Conservation (phyloP, 2,329 filamentous ascomycete species). For the Didymellaceae sp. region DNA sequence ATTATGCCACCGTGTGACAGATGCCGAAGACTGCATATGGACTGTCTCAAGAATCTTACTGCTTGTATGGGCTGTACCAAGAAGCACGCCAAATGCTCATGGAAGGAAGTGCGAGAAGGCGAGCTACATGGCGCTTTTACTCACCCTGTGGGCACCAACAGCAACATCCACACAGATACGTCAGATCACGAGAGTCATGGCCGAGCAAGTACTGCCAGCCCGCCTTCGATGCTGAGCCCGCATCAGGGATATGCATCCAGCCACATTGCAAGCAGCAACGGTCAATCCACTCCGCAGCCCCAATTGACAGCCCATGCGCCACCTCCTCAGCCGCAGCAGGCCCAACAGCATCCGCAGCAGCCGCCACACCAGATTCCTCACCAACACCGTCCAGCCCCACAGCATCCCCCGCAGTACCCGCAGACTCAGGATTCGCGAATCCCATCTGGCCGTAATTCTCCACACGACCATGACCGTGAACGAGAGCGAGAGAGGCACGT, state of each 20-base stretch:
- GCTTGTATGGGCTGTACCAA: slow-evolving; percentile 88
- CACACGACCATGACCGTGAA: slow-evolving; percentile 33
- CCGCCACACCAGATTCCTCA: slow-evolving; percentile 7
- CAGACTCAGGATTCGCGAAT: slow-evolving; percentile 26
- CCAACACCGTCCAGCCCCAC: slow-evolving; percentile 9
- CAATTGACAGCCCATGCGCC: slow-evolving; percentile 4
- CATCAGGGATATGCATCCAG: slow-evolving; percentile 33
- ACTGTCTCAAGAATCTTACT: slow-evolving; percentile 84
- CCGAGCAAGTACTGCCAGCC: slow-evolving; percentile 39
- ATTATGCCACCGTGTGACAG: slow-evolving; percentile 86
- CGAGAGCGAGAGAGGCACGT: slow-evolving; percentile 31
- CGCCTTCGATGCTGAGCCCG: slow-evolving; percentile 34
- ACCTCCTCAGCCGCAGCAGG: slow-evolving; percentile 3
- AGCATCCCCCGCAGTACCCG: slow-evolving; percentile 10
- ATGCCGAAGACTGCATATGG: slow-evolving; percentile 78
- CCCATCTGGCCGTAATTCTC: slow-evolving; percentile 27
- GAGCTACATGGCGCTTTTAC: slow-evolving; percentile 59
- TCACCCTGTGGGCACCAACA: slow-evolving; percentile 29
- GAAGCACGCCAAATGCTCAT: slow-evolving; percentile 87
- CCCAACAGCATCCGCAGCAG: slow-evolving; percentile 7
- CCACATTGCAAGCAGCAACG: slow-evolving; percentile 24
- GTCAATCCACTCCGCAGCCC: slow-evolving; percentile 31
- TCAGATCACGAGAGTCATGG: slow-evolving; percentile 38
- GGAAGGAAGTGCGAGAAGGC: slow-evolving; percentile 79
- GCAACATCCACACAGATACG: slow-evolving; percentile 42